These are phyloP conservation scores for Apiospora phragmitis DNA, from an alignment of 2,329 filamentous ascomycete genomes.

Conservation along the genomic window DNA sequence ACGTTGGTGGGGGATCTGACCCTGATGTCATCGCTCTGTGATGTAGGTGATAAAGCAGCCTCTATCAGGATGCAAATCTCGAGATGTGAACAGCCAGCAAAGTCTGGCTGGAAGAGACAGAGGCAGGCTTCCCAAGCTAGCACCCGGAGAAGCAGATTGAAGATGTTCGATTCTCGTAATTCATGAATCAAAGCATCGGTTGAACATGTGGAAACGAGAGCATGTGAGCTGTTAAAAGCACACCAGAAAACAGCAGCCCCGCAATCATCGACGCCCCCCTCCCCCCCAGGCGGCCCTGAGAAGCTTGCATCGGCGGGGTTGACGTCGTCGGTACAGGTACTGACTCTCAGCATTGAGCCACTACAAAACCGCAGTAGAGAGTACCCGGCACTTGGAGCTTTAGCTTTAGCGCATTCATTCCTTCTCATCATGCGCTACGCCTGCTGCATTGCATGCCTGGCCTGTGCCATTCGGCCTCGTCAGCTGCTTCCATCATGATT, in stretches of 20 bases:
- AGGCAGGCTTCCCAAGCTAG: background rate
- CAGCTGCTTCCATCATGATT: background rate
- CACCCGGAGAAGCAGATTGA: background rate
- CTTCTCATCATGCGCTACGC: background rate
- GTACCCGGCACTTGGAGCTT: background rate
- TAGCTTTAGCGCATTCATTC: background rate
- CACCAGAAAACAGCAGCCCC: background rate
- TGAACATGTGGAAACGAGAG: conserved; percentile 4
- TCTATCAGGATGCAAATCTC: background rate
- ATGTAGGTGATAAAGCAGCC: background rate
- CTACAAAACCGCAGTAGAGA: background rate
- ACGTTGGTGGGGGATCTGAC: conserved; percentile 17
- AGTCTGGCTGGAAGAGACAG: background rate
- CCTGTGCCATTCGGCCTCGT: background rate
- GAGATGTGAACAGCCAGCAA: background rate
- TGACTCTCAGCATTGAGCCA: background rate
- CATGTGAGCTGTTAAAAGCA: conserved; percentile 1
- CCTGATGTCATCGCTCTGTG: conserved; percentile 33
- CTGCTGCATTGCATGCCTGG: background rate
- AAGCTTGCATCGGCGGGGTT: background rate
- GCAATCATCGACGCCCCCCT: background rate
- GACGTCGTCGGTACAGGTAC: background rate
- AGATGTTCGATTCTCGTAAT: background rate
- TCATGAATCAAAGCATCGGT: background rate
- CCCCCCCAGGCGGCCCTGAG: background rate